Base-by-base conservation (phyloP, 2,329 filamentous ascomycete species). In the Polytolypa hystricis region DNA sequence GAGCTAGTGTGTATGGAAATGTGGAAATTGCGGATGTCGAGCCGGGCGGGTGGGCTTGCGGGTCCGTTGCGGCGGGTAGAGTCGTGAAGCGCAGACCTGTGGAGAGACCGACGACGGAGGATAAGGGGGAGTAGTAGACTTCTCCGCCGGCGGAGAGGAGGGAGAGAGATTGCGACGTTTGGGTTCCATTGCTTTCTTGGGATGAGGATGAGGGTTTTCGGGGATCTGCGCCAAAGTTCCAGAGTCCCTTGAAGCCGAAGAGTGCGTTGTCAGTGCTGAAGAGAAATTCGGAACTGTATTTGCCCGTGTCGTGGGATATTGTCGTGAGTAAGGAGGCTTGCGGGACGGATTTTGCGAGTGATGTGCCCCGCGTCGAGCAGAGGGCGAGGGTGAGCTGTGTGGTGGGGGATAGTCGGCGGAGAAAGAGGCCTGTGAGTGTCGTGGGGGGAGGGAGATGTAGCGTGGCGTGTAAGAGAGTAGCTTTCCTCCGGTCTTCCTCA, bases 191-290 rank as follows among this genome's bases (percentile, higher is more conserved):
- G 15, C 33, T 10, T 6, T 18, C 16, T 7, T 32, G 16, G 11
- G 40, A 46, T n/a, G n/a, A n/a, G n/a, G n/a, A n/a, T n/a, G n/a
- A n/a, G 9, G 40, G 19, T 10, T 48, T 40, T 30, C 58, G 50
- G 16, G 57, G 42, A 50, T 89, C 81, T 12, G 77, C 73, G 10
- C 89, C 89, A 55, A 94, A 96, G 57, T 98, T 96, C 68, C 94
- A 98, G 1, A 98, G 68, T 0, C 86, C 91, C 17, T 89, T 74
- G 42, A 93, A 65, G 10, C 91, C 91, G 47, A 98, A 70, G 7
- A 98, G 67, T 0, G 85, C 84, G 19, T 87, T 93, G 52, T 96
- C 91, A 0, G 89, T 93, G 33, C 85, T 94, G 45, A 86, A 89
- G 16, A 98, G 70, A 16, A 86, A 89, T 54, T 98, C 91, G 0